Conservation (phyloP, 2,329 filamentous ascomycete genomes). For the Bimuria novae-zelandiae region DNA sequence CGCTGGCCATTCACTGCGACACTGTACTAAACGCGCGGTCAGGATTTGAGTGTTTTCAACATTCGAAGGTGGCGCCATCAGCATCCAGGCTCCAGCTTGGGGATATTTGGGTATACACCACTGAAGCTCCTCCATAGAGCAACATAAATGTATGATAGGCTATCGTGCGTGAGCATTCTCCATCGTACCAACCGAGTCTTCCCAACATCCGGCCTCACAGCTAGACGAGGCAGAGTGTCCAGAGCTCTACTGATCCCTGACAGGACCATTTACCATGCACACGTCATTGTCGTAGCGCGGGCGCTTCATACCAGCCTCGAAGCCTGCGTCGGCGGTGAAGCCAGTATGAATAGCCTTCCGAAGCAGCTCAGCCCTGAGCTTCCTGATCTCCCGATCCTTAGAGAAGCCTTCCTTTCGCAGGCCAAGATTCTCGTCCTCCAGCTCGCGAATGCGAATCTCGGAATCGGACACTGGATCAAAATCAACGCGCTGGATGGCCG, state of each 20-base stretch:
- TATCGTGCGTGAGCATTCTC: too few relatives aligned
- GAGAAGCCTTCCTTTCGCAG: neutral
- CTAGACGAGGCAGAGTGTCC: neutral
- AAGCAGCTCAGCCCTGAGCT: constrained; percentile 3
- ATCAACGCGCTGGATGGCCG: neutral
- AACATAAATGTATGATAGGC: neutral
- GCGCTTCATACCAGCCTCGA: constrained; percentile 1
- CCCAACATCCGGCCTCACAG: neutral
- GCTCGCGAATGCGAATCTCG: neutral
- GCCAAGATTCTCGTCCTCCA: constrained; percentile 1
- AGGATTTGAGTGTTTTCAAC: too few relatives aligned
- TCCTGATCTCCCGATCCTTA: constrained; percentile 7
- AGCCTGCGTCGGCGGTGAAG: neutral
- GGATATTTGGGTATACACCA: too few relatives aligned
- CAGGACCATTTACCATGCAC: neutral
- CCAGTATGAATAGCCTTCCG: neutral
- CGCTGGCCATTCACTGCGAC: too few relatives aligned
- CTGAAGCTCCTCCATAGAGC: neutral
- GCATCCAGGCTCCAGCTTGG: neutral
- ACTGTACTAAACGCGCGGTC: too few relatives aligned
- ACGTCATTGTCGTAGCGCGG: neutral
- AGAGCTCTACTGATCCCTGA: neutral
- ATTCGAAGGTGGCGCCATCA: too few relatives aligned
- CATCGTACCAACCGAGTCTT: neutral
- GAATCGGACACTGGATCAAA: neutral